Percentiles rank a stretch among this genome's conserved stretches.
Conservation (phyloP, 2,329 filamentous ascomycete species). For the Rosellinia necatrix region DNA sequence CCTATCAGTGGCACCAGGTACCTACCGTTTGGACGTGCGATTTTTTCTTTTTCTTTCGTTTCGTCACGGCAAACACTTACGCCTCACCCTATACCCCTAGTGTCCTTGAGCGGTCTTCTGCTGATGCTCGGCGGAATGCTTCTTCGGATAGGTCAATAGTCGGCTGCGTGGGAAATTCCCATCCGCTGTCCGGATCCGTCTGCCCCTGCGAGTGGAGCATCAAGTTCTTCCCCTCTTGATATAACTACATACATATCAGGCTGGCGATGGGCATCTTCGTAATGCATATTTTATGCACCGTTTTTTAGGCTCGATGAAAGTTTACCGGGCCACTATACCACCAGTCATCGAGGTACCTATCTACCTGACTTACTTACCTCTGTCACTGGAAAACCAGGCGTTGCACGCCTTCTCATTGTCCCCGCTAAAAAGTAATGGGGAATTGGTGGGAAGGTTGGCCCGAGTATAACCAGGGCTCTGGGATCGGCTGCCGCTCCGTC, state of each 20-base stretch:
- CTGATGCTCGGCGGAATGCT: neutral
- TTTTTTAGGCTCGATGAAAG: slow-evolving; percentile 17
- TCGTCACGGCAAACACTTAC: too few relatives aligned
- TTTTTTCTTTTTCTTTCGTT: too few relatives aligned
- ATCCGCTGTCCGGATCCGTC: slow-evolving; percentile 8
- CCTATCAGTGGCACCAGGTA: too few relatives aligned
- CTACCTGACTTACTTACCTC: too few relatives aligned
- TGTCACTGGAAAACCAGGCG: slow-evolving; percentile 12
- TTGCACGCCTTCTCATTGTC: slow-evolving; percentile 3
- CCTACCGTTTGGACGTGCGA: too few relatives aligned
- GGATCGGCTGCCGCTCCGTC: slow-evolving; percentile 22
- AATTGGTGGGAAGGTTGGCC: slow-evolving; percentile 13
- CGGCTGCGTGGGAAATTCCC: slow-evolving; percentile 2
- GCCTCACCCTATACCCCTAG: too few relatives aligned
- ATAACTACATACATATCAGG: too few relatives aligned
- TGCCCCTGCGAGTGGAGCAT: too few relatives aligned
- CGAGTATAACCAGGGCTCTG: slow-evolving; percentile 20
- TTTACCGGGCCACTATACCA: slow-evolving; percentile 13
- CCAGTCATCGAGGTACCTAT: neutral
- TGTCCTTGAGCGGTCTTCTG: neutral
- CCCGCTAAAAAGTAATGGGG: neutral
- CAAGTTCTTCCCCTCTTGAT: too few relatives aligned
- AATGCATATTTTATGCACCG: slow-evolving; percentile 21
- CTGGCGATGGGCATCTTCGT: slow-evolving; percentile 3
- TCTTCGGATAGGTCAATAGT: neutral